Evolutionary conservation across 768 basidiomycete genomes (phyloP), one percentile per base, ranked within the genome.

Genomic region (Imleria badia): DNA sequence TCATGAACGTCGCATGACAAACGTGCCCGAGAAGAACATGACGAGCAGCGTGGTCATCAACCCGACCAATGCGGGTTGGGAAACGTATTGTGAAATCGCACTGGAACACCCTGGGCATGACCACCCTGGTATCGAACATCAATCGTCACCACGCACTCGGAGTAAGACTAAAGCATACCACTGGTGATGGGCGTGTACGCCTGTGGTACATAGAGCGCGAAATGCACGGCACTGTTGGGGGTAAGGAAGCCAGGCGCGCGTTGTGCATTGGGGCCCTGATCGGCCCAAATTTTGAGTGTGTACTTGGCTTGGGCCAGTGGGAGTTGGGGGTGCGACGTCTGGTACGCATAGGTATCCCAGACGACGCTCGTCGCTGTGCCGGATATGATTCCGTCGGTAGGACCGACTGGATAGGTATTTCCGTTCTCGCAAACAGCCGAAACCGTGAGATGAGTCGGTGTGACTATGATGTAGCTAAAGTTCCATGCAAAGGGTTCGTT

Each of bases 401-500:
- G 79, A 2, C 83, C 84, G 22, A 87, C 79, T 15, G 82, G 78
- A 64, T 84, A 87, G n/a, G 84, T 85, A 66, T 81, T 79, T 13
- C 83, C 82, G 66, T 86, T 84, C 6, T 79, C 77, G 64, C 83
- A 84, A 43, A 79, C 76, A 20, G 85, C 86, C 41, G 79, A 77
- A 48, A 87, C 70, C 11, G 85, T 87, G 55, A 87, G 73, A 52
- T 71, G 68, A 10, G 75, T 69, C 0, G 94, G 94, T 0, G 81
- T 85, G 39, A 76, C 81, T 60, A 87, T 73, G 39, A 98, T 75
- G 53, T 78, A 78, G 15, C 91, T 91, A 64, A 93, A 81, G 72
- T 92, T 93, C 95, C 94, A 97, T 12, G 80, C 94, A 69, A 97
- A 91, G 55, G 76, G 73, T 59, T 91, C 80, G 46, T 76, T 77